Evolutionary conservation across 106 monocot species (phyloP).

Genomic region (Allium fistulosum): DNA sequence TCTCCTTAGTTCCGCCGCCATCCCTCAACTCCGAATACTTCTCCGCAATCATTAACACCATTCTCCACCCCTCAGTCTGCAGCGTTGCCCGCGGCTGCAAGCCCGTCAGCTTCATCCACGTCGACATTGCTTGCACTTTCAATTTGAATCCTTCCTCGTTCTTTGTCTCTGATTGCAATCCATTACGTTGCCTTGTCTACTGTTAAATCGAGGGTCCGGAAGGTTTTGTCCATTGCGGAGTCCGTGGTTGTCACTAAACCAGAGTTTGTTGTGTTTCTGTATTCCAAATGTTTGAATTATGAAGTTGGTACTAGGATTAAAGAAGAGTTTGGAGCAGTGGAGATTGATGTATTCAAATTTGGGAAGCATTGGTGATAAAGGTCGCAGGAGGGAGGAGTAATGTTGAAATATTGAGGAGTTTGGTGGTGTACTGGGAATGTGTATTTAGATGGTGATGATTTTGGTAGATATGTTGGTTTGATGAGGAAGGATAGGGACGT

Average conservation of each 20-base stretch:
- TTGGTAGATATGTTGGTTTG: conserved; percentile 26
- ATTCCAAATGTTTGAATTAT: conserved; percentile 51
- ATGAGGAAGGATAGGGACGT: conserved; percentile 13
- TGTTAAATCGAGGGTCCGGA: conserved; percentile 21
- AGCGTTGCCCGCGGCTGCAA: conserved; percentile 36
- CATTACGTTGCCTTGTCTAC: conserved; percentile 42
- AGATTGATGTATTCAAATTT: conserved; percentile 15
- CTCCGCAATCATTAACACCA: conserved; percentile 43
- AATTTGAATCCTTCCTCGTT: conserved; percentile 48
- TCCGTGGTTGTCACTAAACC: conserved; percentile 31
- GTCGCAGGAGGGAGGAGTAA: conserved; percentile 20
- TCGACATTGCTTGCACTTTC: conserved; percentile 64
- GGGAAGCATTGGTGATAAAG: conserved; percentile 33
- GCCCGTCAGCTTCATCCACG: conserved; percentile 24
- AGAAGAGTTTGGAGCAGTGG: conserved; percentile 43
- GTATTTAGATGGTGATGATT: conserved; percentile 12
- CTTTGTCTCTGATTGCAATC: conserved; percentile 81
- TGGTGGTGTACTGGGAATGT: not conserved
- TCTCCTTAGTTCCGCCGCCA: not conserved
- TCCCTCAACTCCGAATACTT: conserved; percentile 60
- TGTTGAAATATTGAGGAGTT: conserved; percentile 29
- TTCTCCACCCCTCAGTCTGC: conserved; percentile 52
- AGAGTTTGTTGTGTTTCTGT: conserved; percentile 41
- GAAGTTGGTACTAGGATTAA: conserved; percentile 12
- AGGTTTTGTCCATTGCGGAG: conserved; percentile 30